Evolutionary conservation across 1,284 basidiomycete species (phyloP).

Genomic region (Rhodofomes roseus): DNA sequence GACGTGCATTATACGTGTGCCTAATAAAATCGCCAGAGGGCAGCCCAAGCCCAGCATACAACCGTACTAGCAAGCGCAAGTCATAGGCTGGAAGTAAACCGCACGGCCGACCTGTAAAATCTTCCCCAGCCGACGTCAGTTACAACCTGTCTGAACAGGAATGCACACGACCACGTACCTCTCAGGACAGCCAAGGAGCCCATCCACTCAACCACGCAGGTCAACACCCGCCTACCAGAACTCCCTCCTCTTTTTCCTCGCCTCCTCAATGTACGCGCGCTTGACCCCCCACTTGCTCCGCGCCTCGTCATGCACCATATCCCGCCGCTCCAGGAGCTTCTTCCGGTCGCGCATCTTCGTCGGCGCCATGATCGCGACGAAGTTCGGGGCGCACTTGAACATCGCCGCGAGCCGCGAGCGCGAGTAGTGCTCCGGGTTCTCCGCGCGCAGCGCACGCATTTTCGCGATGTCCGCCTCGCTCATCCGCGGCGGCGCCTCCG

Average conservation of each 20-base stretch:
- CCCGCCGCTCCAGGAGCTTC: slow-evolving; percentile 24
- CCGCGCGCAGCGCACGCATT: slow-evolving; percentile 51
- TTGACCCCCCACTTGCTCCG: slow-evolving; percentile 34
- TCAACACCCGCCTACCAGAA: slow-evolving; percentile 31
- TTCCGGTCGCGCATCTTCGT: slow-evolving; percentile 23
- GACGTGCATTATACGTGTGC: no score
- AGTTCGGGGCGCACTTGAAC: slow-evolving; percentile 34
- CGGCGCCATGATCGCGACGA: slow-evolving; percentile 32
- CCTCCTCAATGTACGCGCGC: slow-evolving; percentile 28
- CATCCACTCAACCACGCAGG: background rate
- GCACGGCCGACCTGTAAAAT: no score
- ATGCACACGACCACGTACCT: background rate
- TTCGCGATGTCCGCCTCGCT: slow-evolving; percentile 50
- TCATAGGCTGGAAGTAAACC: no score
- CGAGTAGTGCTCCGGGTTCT: slow-evolving; percentile 32
- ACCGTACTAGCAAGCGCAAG: no score
- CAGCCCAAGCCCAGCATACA: no score
- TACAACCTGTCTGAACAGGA: no score
- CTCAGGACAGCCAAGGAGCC: background rate
- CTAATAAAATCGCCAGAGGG: no score
- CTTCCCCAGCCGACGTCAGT: no score
- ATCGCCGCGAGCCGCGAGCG: slow-evolving; percentile 31
- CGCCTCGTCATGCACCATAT: slow-evolving; percentile 27
- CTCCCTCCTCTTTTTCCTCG: slow-evolving; percentile 33
- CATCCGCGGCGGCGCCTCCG: slow-evolving; percentile 33